Conservation (phyloP, 73 alveolate genomes). For the Paraurostyla sp. region DNA sequence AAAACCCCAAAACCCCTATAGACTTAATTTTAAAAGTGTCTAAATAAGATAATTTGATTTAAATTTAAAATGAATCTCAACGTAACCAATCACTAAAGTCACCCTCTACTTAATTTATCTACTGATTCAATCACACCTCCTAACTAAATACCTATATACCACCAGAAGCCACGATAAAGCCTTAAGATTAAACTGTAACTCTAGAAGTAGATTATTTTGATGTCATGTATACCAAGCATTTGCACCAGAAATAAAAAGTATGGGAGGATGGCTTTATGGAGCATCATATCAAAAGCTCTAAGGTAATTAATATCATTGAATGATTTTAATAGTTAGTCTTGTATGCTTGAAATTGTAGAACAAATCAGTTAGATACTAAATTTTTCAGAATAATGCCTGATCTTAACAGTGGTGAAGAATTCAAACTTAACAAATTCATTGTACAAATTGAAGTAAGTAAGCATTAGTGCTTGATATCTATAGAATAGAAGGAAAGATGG, state of each 20-base stretch:
- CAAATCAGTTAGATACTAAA: conserved; percentile 35
- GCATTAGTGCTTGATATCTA: too few relatives aligned
- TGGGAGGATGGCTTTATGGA: conserved; percentile 77
- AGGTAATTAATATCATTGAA: background rate
- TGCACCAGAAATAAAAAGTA: conserved; percentile 34
- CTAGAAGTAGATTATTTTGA: conserved; percentile 62
- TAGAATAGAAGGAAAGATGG: conserved; percentile 56
- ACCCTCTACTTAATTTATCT: background rate
- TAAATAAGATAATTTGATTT: too few relatives aligned
- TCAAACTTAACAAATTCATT: conserved; percentile 24
- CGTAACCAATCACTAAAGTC: too few relatives aligned
- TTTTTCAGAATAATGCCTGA: conserved; percentile 2
- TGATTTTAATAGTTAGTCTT: background rate
- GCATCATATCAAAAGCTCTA: conserved; percentile 29
- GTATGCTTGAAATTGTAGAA: conserved; percentile 26
- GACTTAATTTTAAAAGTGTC: too few relatives aligned
- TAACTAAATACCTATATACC: background rate
- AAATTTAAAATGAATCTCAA: too few relatives aligned
- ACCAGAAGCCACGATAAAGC: background rate
- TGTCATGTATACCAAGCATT: conserved; percentile 64
- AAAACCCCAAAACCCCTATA: too few relatives aligned
- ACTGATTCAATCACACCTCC: conserved; percentile 13
- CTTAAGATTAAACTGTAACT: conserved; percentile 2
- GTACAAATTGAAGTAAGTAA: conserved; percentile 47
- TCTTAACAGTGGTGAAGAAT: background rate